phyloP scores from a whole-genome alignment of 805 yeast species.

The Kazachstania martiniae region DNA sequence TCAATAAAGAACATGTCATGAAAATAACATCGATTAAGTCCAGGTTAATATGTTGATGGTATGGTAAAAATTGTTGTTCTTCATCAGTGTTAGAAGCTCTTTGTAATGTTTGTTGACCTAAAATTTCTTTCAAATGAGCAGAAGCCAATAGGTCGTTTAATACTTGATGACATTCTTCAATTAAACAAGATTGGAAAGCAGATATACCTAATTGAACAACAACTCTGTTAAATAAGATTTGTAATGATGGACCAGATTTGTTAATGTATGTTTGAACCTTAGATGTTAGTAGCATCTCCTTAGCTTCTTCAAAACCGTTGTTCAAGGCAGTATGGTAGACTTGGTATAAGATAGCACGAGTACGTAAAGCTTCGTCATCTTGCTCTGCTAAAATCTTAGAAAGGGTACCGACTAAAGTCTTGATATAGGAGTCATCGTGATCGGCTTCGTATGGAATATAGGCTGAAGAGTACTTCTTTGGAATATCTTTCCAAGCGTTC shows the following conservation, averaged over 20 bases:
- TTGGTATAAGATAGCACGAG: conserved; percentile 74
- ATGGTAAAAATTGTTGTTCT: conserved; percentile 76
- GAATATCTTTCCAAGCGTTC: conserved; percentile 57
- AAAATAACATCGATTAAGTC: conserved; percentile 91
- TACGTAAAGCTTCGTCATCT: conserved; percentile 56
- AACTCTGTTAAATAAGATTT: conserved; percentile 89
- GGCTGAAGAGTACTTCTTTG: conserved; percentile 13
- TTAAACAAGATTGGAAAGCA: conserved; percentile 85
- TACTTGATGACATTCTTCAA: conserved; percentile 77
- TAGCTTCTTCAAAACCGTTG: conserved; percentile 72
- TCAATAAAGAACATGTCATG: conserved; percentile 77
- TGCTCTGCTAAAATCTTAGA: conserved; percentile 57
- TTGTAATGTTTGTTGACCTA: conserved; percentile 78
- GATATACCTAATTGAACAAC: conserved; percentile 91
- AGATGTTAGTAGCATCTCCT: conserved; percentile 79
- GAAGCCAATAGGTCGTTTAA: conserved; percentile 82
- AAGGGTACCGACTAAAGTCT: conserved; percentile 52
- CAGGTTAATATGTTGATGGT: conserved; percentile 95
- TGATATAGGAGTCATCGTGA: conserved; percentile 33
- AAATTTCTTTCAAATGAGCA: conserved; percentile 76
- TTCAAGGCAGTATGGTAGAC: conserved; percentile 88
- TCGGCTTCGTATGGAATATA: conserved; percentile 20
- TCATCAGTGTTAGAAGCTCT: conserved; percentile 32
- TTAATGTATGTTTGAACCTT: conserved; percentile 77
- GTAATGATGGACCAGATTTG: conserved; percentile 62